These are phyloP conservation scores for Mortierella claussenii DNA, from an alignment of 192 early-diverging fungal species.

Conservation along the genomic window DNA sequence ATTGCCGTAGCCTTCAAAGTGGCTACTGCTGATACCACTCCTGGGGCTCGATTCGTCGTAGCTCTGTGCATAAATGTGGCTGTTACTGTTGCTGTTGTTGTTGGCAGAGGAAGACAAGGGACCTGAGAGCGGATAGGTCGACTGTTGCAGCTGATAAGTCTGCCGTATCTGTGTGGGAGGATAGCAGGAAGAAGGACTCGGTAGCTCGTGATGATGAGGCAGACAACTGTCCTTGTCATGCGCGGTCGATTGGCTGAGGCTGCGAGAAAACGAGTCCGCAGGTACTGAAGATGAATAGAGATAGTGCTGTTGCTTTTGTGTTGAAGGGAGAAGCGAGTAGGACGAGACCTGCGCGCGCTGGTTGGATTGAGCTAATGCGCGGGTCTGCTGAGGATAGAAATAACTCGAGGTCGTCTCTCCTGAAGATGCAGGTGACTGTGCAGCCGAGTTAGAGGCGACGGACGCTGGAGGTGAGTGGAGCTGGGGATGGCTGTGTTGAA, in stretches of 20 bases:
- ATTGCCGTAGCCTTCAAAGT: slow-evolving; percentile 7
- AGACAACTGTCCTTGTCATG: slow-evolving; percentile 4
- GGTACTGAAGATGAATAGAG: slow-evolving; percentile 16
- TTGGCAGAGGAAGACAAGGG: not conserved
- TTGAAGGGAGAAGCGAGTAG: not conserved
- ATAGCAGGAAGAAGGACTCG: slow-evolving; percentile 1
- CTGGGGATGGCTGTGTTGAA: not conserved
- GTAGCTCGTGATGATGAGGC: not conserved
- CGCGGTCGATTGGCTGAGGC: not conserved
- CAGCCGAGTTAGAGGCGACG: not conserved
- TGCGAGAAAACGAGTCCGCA: slow-evolving; percentile 27
- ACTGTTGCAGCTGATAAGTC: slow-evolving; percentile 3
- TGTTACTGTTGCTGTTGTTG: not conserved
- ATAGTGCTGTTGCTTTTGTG: slow-evolving; percentile 3
- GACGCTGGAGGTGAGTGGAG: not conserved
- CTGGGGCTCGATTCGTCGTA: not conserved
- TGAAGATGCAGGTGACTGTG: not conserved
- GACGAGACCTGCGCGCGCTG: not conserved
- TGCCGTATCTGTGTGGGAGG: not conserved
- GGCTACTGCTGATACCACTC: slow-evolving; percentile 4
- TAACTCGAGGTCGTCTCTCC: not conserved
- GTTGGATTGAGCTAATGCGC: not conserved
- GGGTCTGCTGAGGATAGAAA: not conserved
- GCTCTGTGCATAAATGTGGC: not conserved
- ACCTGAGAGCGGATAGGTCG: slow-evolving; percentile 4